These are phyloP conservation scores for Zygnema cylindricum DNA, from an alignment of 139 green algal species.

Conservation along the genomic window DNA sequence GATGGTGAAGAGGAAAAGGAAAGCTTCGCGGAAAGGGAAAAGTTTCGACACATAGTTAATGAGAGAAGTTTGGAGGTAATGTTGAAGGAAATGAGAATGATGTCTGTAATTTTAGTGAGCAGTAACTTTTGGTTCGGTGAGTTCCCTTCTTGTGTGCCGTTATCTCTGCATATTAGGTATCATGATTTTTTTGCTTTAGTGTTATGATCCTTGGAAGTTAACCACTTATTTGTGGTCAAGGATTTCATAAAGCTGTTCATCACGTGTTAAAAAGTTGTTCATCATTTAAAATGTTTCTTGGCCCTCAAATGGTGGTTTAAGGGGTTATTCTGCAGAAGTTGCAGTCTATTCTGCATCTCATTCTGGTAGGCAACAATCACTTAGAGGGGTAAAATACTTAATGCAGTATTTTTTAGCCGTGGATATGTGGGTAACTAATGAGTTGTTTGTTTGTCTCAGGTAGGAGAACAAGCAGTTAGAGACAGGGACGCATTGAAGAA, in stretches of 20 bases:
- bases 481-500: constrained; percentile 20
- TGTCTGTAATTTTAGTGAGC: no score
- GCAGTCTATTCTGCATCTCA: no score
- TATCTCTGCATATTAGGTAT: neutral
- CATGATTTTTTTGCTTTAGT: neutral
- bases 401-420: no score
- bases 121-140: no score
- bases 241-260: neutral
- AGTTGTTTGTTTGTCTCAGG: neutral
- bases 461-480: neutral
- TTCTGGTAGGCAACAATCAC: no score
- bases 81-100: no score
- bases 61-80: constrained; percentile 37
- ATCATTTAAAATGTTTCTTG: no score
- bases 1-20: constrained; percentile 36
- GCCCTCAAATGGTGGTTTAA: no score
- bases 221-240: neutral
- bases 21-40: constrained; percentile 21
- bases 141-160: neutral
- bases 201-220: constrained; percentile 1
- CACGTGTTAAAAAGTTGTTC: constrained; percentile 2
- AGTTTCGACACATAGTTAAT: neutral
- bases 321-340: no score
- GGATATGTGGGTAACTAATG: neutral
- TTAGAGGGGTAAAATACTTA: no score